Conservation (phyloP, 129 eudicot species). For the Centaurea solstitialis region DNA sequence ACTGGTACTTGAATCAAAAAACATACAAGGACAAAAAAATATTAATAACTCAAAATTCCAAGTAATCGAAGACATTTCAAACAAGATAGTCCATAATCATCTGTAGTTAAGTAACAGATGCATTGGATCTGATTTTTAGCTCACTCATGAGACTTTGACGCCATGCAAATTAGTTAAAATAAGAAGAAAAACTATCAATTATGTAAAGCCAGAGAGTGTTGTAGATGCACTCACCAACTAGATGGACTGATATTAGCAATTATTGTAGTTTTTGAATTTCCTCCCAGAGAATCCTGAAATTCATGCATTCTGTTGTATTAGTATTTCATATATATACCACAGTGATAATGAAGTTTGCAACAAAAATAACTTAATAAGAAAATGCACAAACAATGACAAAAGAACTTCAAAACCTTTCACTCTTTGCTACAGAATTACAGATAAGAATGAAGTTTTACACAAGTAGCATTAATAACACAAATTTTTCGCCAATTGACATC, state of each 20-base stretch:
- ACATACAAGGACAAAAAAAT: background rate
- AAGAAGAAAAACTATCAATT: background rate
- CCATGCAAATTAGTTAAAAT: background rate
- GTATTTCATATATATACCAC: slow-evolving; percentile 13
- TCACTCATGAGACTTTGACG: background rate
- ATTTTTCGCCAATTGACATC: background rate
- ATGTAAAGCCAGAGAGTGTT: slow-evolving; percentile 16
- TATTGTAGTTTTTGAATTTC: slow-evolving; percentile 93
- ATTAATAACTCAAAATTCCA: background rate
- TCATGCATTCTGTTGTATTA: slow-evolving; percentile 16
- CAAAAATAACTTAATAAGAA: background rate
- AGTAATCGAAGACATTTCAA: background rate
- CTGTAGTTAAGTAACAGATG: background rate
- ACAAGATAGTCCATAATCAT: background rate
- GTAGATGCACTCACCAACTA: slow-evolving; percentile 59
- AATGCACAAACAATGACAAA: background rate
- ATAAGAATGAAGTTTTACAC: slow-evolving; percentile 1
- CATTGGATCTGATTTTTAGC: background rate
- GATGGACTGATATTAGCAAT: slow-evolving; percentile 98
- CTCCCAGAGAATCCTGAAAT: slow-evolving; percentile 96
- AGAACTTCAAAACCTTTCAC: background rate
- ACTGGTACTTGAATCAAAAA: background rate
- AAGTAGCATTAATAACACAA: background rate
- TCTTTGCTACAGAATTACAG: background rate
- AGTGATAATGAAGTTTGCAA: background rate